Percentiles rank a stretch among this genome's conserved stretches.
These are phyloP conservation scores for Tolypocladium endophyticum DNA, from an alignment of 2,329 filamentous ascomycete species.

Conservation along the genomic window DNA sequence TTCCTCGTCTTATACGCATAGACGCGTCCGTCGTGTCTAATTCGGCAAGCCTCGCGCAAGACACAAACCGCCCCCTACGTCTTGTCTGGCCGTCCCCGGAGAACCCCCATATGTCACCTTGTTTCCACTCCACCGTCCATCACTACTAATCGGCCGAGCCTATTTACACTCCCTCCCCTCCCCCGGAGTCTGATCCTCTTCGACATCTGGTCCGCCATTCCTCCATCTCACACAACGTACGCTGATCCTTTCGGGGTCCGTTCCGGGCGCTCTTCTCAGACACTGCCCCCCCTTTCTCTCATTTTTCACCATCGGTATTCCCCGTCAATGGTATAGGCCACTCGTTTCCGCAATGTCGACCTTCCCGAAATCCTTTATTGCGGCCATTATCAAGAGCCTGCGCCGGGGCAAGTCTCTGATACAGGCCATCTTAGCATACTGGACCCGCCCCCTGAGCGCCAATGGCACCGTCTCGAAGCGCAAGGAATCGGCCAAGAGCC, in stretches of 20 bases:
- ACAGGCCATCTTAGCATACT: slow-evolving; percentile 45
- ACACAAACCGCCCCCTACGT: background rate
- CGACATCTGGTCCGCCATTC: background rate
- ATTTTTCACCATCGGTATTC: background rate
- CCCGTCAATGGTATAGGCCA: slow-evolving; percentile 30
- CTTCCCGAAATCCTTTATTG: slow-evolving; percentile 42
- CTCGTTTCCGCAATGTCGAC: slow-evolving; percentile 47
- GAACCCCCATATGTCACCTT: background rate
- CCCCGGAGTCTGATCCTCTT: background rate
- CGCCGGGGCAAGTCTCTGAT: slow-evolving; percentile 49
- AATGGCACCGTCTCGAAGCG: slow-evolving; percentile 15
- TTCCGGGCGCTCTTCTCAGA: background rate
- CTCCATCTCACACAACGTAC: background rate
- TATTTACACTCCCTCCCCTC: background rate
- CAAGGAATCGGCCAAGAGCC: slow-evolving; percentile 14
- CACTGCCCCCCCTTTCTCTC: background rate
- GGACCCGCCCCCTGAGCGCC: slow-evolving; percentile 31
- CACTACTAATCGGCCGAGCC: background rate
- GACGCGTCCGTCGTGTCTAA: slow-evolving; percentile 6
- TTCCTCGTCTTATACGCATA: slow-evolving; percentile 1
- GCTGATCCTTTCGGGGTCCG: background rate
- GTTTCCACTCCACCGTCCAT: background rate
- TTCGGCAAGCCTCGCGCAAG: background rate
- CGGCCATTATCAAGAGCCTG: slow-evolving; percentile 46
- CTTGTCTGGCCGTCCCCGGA: background rate